These are phyloP conservation scores for Fusarium sp. DNA, from an alignment of 2,329 filamentous ascomycete genomes.

Conservation along the genomic window DNA sequence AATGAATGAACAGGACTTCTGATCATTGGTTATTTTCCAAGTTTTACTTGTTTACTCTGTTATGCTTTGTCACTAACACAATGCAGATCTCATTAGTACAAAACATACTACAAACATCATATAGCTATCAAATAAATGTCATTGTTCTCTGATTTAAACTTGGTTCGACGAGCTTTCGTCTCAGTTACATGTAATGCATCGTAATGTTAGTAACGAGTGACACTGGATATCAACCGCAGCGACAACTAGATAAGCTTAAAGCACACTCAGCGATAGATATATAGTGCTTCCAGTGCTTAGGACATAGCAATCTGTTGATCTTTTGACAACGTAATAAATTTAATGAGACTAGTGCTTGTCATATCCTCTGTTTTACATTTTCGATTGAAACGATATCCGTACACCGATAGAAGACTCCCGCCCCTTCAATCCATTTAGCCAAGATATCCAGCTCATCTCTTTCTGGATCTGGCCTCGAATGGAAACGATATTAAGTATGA, in stretches of 20 bases:
- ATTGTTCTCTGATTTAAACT: not conserved
- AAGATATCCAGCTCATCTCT: constrained; percentile 18
- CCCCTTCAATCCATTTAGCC: constrained; percentile 33
- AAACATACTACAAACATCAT: no score
- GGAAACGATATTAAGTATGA: constrained; percentile 25
- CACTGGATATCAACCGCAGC: not conserved
- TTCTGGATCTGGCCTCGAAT: constrained; percentile 7
- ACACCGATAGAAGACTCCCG: constrained; percentile 42
- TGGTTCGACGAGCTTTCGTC: not conserved
- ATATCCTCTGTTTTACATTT: constrained; percentile 49
- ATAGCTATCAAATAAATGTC: not conserved
- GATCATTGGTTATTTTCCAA: constrained; percentile 56
- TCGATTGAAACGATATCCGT: constrained; percentile 39
- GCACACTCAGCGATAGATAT: not conserved
- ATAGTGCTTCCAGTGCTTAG: not conserved
- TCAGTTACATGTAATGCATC: not conserved
- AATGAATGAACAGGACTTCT: constrained; percentile 92
- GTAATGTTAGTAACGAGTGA: not conserved
- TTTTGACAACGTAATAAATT: constrained; percentile 9
- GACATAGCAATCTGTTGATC: not conserved
- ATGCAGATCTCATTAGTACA: constrained; percentile 1
- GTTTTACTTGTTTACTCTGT: constrained; percentile 17
- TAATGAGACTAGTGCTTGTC: constrained; percentile 32
- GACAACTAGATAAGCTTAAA: not conserved
- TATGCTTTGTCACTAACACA: constrained; percentile 36